Evolutionary conservation across 345 rosid species (phyloP), one percentile per base, ranked within the genome.

Genomic region (Aurinia saxatilis): DNA sequence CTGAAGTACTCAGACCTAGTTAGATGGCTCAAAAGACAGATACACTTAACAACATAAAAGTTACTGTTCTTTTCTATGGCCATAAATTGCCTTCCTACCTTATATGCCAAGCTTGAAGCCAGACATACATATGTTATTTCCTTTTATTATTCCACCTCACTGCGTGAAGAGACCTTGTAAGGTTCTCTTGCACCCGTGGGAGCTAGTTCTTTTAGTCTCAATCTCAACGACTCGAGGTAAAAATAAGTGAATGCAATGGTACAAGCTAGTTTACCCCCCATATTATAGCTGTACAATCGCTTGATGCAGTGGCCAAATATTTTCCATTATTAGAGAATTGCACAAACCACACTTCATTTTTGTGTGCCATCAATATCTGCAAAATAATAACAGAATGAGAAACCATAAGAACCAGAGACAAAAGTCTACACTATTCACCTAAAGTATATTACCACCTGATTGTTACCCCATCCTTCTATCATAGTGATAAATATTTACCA

Each of bases 261-360:
- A 21, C 7, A 57, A 10, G 17, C 13, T 39, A 17, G 31, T 35
- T 21, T 79, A 92, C 98, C 98, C 84, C 72, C 98, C 96, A 92
- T 75, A 86, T 86, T 44, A 88, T 84, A 73, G 98, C 89, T 50
- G 85, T 86, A 73, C 93, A 86, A 74, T 92, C 98, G 53, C 95
- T 78, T 51, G 96, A 88, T 25, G 96, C 86, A 63, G 95, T 88
- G 33, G 96, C 96, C 63, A 92, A 70, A 78, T 81, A 84, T 66
- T 88, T 78, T 40, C 96, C 96, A 46, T 66, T 78, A 50, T 81
- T 80, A 19, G 96, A 92, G 69, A 92, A 92, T 60, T 92, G 96
- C 31, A 92, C 87, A 63, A 86, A 88, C 95, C 95, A 88, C 38
- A 92, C 98, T 77, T 88, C 95, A 78, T 92, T 81, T 53, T 78